Conservation (phyloP, 2,329 filamentous ascomycete genomes). For the Fusarium avenaceum region DNA sequence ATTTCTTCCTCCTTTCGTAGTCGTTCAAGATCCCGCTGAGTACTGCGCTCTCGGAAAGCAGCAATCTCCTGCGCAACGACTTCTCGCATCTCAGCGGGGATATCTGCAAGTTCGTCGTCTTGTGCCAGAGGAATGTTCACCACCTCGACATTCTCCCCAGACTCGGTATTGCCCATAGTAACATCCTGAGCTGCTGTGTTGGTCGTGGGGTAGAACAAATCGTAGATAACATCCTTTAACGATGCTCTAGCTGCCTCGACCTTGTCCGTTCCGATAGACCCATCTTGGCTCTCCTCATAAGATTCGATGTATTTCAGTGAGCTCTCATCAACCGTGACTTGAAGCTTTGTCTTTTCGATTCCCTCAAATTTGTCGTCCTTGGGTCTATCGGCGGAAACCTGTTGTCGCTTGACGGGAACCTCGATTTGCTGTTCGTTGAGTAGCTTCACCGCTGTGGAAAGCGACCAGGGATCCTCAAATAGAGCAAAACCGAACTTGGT, state of each 20-base stretch:
- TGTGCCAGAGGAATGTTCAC: conserved; percentile 88
- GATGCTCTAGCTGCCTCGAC: conserved; percentile 77
- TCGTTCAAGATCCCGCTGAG: conserved; percentile 87
- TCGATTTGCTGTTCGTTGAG: conserved; percentile 85
- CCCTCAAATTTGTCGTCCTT: conserved; percentile 63
- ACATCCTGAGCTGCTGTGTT: conserved; percentile 68
- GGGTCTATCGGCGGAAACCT: conserved; percentile 60
- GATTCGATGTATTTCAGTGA: conserved; percentile 89
- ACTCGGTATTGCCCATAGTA: conserved; percentile 75
- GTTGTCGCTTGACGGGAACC: conserved; percentile 84
- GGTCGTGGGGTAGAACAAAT: conserved; percentile 77
- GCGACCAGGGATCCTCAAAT: conserved; percentile 90
- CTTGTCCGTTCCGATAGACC: conserved; percentile 73
- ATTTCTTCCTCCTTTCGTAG: conserved; percentile 91
- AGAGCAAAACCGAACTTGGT: conserved; percentile 95
- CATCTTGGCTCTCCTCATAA: conserved; percentile 77
- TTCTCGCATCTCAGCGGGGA: conserved; percentile 95
- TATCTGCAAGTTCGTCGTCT: conserved; percentile 95
- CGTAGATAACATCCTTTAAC: conserved; percentile 76
- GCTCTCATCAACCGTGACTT: conserved; percentile 84
- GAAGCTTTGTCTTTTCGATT: conserved; percentile 77
- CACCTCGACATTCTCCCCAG: conserved; percentile 80
- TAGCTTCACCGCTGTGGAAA: conserved; percentile 87
- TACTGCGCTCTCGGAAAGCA: conserved; percentile 93
- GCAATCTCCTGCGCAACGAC: conserved; percentile 94